Evolutionary conservation across 305 asterid species (phyloP), one percentile per base, ranked within the genome.

Genomic region (Solanum hybrid): DNA sequence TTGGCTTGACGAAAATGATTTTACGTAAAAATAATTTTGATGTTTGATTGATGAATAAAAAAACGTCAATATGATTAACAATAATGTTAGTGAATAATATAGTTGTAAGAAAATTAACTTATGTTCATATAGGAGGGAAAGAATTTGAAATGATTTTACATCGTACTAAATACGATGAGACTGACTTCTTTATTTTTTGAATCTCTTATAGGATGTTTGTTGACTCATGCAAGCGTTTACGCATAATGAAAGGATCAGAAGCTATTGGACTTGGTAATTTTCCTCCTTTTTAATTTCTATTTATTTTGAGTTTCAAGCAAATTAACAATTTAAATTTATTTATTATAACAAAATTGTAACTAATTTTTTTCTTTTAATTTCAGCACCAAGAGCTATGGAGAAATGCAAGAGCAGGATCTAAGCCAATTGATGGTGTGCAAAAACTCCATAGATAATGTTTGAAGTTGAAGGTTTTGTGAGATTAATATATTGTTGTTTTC

Each of bases 391-490:
- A 81, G 90, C 90, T 26, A 51, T 88, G 88, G 90, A 88, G 80
- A 88, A 81, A 69, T 88, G 90, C 90, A 88, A 80, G 37, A 88
- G 34, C 90, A 88, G 90, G 72, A 78, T 92, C 94, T 95, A 89
- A 93, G 35, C 66, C 78, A 92, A 22, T 42, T 15, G 17, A 72
- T 90, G 91, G 69, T 86, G 24, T 56, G 84, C 89, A 80, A 10
- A 29, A 45, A 31, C 40, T 82, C 87, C 72, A 45, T 76, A 45
- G 86, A 89, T 13, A 37, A 80, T 86, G 84, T 4, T 85, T 69
- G 89, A 27, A 42, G 34, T 64, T 78, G 81, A 78, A 84, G 90
- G 80, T 86, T 27, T 91, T 87, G 91, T 89, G 91, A 87, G 37
- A 71, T 89, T 71, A 89, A 92, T 72, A 40, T 87, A 40, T 87